Evolutionary conservation across 2,329 filamentous ascomycete species (phyloP), one percentile per base, ranked within the genome.

Genomic region (Neonectria coccinea): DNA sequence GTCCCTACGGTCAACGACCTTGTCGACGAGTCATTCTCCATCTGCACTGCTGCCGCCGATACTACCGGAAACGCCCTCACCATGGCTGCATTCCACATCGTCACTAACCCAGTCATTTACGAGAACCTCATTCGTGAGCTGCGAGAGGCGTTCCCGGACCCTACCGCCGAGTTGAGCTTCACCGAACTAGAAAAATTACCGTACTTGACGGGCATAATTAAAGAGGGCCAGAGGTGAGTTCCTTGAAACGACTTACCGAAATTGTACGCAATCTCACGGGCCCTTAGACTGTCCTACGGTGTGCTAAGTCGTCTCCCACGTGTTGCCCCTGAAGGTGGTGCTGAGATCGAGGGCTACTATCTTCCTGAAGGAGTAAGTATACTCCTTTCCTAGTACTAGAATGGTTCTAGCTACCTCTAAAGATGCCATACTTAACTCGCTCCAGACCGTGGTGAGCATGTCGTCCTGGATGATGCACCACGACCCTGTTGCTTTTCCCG

Each of bases 391-490:
- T 25, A 5, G 6, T 25, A 25, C 25, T 25, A 5, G 25, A 5
- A 25, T 25, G 6, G 25, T 1, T 8, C 5, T 16, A 1, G n/a
- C 3, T 36, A 3, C 39, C 39, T n/a, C 25, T 16, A 4, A 29
- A n/a, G 2, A 4, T 14, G 11, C 12, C 12, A 4, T n/a, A 12
- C 51, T 64, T 20, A 51, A 56, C 0, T 25, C 4, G 0, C 1
- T 3, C 3, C 0, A 64, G 62, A 48, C 62, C 6, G 41, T 61
- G 4, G 54, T 59, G 29, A 64, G 62, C 52, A 64, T 56, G 62
- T 61, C 57, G 18, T 60, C 62, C n/a, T 64, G 52, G 57, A 64
- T 64, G 62, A 64, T 64, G 62, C 57, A 64, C n/a, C 62, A 53
- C 8, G 39, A 56, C 18, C 25, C 57, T 1, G 36, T 39, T 5